phyloP scores from a whole-genome alignment of 2,329 filamentous ascomycete species.

The Aspergillus luchuensis region DNA sequence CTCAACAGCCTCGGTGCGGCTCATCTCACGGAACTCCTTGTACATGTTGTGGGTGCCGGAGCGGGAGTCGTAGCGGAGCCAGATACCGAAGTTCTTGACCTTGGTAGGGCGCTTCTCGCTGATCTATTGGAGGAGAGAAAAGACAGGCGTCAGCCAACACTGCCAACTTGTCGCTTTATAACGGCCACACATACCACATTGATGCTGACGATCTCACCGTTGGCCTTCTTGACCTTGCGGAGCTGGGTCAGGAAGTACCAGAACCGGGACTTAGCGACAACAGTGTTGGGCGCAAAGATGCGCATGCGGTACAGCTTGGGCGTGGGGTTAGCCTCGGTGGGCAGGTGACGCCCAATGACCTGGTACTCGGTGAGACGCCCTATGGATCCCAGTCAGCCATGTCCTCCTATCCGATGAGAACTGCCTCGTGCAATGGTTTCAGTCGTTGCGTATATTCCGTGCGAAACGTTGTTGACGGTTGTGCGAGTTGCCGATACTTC shows the following conservation, averaged over 20 bases:
- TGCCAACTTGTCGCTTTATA: slow-evolving; percentile 1
- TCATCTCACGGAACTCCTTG: slow-evolving; percentile 99
- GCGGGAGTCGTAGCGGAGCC: slow-evolving; percentile 99
- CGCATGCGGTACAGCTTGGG: slow-evolving; percentile 99
- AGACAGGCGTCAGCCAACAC: slow-evolving; percentile 19
- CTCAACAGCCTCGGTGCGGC: slow-evolving; percentile 91
- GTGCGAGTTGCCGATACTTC: slow-evolving; percentile 13
- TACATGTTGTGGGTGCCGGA: slow-evolving; percentile 99
- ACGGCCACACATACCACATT: slow-evolving; percentile 73
- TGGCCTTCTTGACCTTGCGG: slow-evolving; percentile 99
- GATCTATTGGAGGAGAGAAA: slow-evolving; percentile 62
- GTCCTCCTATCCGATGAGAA: slow-evolving; percentile 13
- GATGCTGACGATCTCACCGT: slow-evolving; percentile 96
- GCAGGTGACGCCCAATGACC: slow-evolving; percentile 99
- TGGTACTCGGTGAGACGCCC: slow-evolving; percentile 99
- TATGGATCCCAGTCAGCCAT: slow-evolving; percentile 49
- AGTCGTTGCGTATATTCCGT: slow-evolving; percentile 21
- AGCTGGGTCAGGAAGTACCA: slow-evolving; percentile 99
- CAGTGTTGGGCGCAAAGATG: slow-evolving; percentile 97
- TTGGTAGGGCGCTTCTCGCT: slow-evolving; percentile 98
- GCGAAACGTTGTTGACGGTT: slow-evolving; percentile 18
- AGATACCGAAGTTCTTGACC: slow-evolving; percentile 99
- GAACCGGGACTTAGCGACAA: slow-evolving; percentile 99
- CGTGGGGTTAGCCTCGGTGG: slow-evolving; percentile 93
- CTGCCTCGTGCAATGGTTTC: slow-evolving; percentile 5